Conservation (phyloP, 768 basidiomycete genomes). For the Sutorius australiensis region DNA sequence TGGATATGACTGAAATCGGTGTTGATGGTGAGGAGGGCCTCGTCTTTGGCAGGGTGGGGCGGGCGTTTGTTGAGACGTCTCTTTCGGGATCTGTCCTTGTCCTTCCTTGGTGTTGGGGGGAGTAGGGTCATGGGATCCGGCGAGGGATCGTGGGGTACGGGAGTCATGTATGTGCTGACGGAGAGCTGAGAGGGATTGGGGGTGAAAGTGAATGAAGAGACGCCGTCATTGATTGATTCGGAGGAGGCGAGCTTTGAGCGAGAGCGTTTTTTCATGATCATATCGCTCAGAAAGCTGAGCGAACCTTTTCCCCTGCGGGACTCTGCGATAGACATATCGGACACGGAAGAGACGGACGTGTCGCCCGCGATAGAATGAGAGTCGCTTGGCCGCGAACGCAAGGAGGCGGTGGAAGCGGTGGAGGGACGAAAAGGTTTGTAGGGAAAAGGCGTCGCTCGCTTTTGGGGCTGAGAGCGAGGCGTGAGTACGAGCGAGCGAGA, state of each 20-base stretch:
- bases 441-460: constrained; percentile 23
- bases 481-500: constrained; percentile 7
- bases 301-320: constrained; percentile 49
- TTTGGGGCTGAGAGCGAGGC: constrained; percentile 8
- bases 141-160: neutral
- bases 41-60: constrained; percentile 25
- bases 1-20: constrained; percentile 60
- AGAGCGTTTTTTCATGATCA: constrained; percentile 39
- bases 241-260: constrained; percentile 39
- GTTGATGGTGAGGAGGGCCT: constrained; percentile 20
- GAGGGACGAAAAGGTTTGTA: constrained; percentile 32
- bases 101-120: constrained; percentile 24
- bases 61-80: constrained; percentile 22
- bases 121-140: constrained; percentile 9
- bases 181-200: constrained; percentile 33
- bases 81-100: constrained; percentile 20
- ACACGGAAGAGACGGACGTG: constrained; percentile 27
- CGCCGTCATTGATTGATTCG: constrained; percentile 25
- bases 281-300: constrained; percentile 38
- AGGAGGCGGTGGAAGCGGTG: constrained; percentile 32
- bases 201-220: constrained; percentile 37
- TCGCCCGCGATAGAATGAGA: constrained; percentile 28
- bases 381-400: constrained; percentile 29
- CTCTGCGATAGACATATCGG: constrained; percentile 35
- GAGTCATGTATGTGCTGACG: constrained; percentile 18